These are phyloP conservation scores for Soucietia sequanensis DNA, from an alignment of 805 yeast genomes.

Conservation along the genomic window DNA sequence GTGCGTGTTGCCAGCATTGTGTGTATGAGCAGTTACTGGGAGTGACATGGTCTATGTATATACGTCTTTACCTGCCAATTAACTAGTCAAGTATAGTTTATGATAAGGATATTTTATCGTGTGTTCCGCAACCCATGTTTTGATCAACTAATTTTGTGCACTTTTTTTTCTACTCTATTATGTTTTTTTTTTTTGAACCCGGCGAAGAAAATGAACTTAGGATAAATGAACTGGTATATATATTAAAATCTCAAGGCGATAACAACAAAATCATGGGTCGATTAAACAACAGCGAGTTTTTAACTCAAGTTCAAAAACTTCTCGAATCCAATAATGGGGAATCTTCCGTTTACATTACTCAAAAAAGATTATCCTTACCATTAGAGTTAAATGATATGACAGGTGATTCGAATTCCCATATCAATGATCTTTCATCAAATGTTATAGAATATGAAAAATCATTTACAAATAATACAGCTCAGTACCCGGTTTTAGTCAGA, in stretches of 20 bases:
- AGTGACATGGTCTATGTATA: no score
- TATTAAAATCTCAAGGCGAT: not conserved
- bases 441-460: constrained; percentile 19
- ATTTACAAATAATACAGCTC: constrained; percentile 20
- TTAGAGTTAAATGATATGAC: constrained; percentile 20
- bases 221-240: no score
- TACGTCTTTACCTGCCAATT: no score
- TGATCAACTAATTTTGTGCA: no score
- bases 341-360: constrained; percentile 58
- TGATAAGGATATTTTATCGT: no score
- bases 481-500: constrained; percentile 67
- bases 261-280: constrained; percentile 31
- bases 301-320: constrained; percentile 21
- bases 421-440: constrained; percentile 35
- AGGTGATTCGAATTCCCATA: constrained; percentile 15
- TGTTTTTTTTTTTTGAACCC: not conserved
- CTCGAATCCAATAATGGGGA: constrained; percentile 33
- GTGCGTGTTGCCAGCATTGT: no score
- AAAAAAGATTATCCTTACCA: constrained; percentile 45
- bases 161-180: not conserved
- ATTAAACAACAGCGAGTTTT: constrained; percentile 31
- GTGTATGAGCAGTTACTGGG: no score
- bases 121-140: no score
- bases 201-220: no score
- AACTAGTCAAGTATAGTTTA: no score